A percentile compares a stretch with the other conserved stretches of the same genome.
phyloP scores from a whole-genome alignment of 495 filamentous ascomycete species.

The Penicillium goetzii region DNA sequence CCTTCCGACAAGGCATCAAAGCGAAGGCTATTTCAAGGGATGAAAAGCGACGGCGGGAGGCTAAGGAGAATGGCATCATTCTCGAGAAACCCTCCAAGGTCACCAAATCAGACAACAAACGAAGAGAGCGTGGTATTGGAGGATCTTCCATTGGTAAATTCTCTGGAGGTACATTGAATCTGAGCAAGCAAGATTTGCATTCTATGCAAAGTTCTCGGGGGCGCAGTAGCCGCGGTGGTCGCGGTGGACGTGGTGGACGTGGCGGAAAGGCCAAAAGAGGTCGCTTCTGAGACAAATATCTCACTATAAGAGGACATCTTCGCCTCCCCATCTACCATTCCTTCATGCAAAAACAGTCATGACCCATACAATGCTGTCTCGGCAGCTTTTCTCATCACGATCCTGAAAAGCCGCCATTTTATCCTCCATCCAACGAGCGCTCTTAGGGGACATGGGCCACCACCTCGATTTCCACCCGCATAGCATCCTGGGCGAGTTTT shows the following conservation, averaged over 20 bases:
- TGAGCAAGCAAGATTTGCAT: conserved; percentile 76
- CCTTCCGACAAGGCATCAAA: conserved; percentile 76
- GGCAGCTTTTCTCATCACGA: neutral
- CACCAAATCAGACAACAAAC: conserved; percentile 44
- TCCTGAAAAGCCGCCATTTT: neutral
- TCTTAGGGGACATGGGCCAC: conserved; percentile 42
- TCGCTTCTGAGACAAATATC: conserved; percentile 1
- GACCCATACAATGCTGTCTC: neutral
- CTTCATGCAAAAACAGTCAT: neutral
- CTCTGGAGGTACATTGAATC: conserved; percentile 72
- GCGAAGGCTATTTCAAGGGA: conserved; percentile 67
- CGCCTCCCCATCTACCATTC: neutral
- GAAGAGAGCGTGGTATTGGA: conserved; percentile 69
- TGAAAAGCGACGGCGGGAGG: conserved; percentile 71
- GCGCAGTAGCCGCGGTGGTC: conserved; percentile 39
- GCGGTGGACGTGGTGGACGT: conserved; percentile 17
- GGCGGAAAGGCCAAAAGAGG: conserved; percentile 19
- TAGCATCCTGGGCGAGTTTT: conserved; percentile 47
- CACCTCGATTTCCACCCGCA: conserved; percentile 63
- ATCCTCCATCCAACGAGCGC: neutral
- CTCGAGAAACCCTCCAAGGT: conserved; percentile 69
- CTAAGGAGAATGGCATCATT: conserved; percentile 87
- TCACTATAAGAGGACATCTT: neutral
- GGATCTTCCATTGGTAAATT: conserved; percentile 80
- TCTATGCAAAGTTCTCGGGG: conserved; percentile 55